These are phyloP conservation scores for Hymenoscyphus albidus DNA, from an alignment of 2,329 filamentous ascomycete species.

Conservation along the genomic window DNA sequence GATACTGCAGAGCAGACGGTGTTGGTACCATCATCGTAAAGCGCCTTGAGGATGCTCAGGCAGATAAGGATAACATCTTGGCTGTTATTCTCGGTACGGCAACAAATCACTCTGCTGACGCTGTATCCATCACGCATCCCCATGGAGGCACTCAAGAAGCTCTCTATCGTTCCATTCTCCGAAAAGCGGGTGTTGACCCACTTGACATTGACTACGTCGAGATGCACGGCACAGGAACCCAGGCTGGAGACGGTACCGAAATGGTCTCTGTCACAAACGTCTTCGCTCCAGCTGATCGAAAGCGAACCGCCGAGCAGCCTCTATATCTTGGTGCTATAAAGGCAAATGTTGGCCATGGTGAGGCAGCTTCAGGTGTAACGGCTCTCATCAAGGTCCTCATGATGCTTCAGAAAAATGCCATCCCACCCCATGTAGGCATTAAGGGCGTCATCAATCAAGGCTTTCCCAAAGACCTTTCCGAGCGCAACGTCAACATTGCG, in stretches of 20 bases:
- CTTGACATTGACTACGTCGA: slow-evolving; percentile 79
- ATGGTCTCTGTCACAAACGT: slow-evolving; percentile 71
- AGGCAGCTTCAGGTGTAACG: slow-evolving; percentile 35
- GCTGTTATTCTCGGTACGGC: slow-evolving; percentile 62
- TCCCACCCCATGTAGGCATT: slow-evolving; percentile 34
- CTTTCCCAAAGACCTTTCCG: slow-evolving; percentile 38
- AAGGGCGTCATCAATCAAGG: slow-evolving; percentile 36
- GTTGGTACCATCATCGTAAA: slow-evolving; percentile 47
- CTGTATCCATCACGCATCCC: slow-evolving; percentile 74
- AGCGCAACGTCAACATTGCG: slow-evolving; percentile 33
- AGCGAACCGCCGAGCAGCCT: slow-evolving; percentile 44
- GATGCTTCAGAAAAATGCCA: slow-evolving; percentile 32
- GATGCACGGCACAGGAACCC: slow-evolving; percentile 86
- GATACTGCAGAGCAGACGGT: slow-evolving; percentile 49
- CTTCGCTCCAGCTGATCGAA: slow-evolving; percentile 53
- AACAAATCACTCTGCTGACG: slow-evolving; percentile 77
- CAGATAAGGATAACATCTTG: slow-evolving; percentile 45
- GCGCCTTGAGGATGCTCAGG: slow-evolving; percentile 42
- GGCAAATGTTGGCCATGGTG: slow-evolving; percentile 37
- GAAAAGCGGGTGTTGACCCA: slow-evolving; percentile 70
- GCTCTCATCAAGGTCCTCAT: slow-evolving; percentile 36
- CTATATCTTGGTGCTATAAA: slow-evolving; percentile 45
- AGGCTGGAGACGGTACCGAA: slow-evolving; percentile 78
- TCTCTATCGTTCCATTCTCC: slow-evolving; percentile 69
- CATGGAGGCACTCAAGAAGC: slow-evolving; percentile 71